These are phyloP conservation scores for Verticillium tricorpus DNA, from an alignment of 2,329 filamentous ascomycete species.

Conservation along the genomic window DNA sequence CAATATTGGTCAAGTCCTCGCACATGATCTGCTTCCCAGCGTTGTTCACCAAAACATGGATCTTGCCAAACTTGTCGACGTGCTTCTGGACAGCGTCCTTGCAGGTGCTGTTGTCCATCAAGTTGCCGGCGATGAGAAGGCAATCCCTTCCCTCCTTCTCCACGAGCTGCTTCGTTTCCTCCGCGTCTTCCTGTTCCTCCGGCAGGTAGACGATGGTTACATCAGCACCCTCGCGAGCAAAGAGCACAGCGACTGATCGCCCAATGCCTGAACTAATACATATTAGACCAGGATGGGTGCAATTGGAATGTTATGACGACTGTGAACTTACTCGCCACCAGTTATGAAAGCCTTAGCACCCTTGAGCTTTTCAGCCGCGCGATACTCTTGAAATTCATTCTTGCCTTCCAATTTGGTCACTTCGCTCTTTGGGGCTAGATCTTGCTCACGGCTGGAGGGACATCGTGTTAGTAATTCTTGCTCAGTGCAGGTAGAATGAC, in stretches of 20 bases:
- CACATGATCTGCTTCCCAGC: conserved; percentile 52
- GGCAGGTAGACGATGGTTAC: conserved; percentile 51
- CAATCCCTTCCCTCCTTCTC: conserved; percentile 44
- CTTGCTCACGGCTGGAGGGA: conserved; percentile 25
- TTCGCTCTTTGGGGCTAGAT: conserved; percentile 34
- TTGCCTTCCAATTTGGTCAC: conserved; percentile 35
- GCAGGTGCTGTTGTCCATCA: conserved; percentile 46
- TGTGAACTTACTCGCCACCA: conserved; percentile 44
- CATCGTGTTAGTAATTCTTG: neutral
- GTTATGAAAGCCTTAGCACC: conserved; percentile 49
- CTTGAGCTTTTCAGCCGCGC: conserved; percentile 42
- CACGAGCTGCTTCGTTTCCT: conserved; percentile 47
- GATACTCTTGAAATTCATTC: conserved; percentile 29
- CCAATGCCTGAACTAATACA: conserved; percentile 46
- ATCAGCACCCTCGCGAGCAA: conserved; percentile 54
- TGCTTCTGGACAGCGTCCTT: conserved; percentile 47
- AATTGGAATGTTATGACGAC: neutral
- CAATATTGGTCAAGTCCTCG: conserved; percentile 46
- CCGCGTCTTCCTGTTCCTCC: conserved; percentile 51
- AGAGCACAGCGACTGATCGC: conserved; percentile 48
- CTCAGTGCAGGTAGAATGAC: neutral
- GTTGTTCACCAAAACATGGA: conserved; percentile 55
- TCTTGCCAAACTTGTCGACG: conserved; percentile 38
- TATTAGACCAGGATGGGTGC: neutral
- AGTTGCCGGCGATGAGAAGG: conserved; percentile 41